Evolutionary conservation across 495 filamentous ascomycete species (phyloP).

Genomic region (Hypoxylon trugodes): DNA sequence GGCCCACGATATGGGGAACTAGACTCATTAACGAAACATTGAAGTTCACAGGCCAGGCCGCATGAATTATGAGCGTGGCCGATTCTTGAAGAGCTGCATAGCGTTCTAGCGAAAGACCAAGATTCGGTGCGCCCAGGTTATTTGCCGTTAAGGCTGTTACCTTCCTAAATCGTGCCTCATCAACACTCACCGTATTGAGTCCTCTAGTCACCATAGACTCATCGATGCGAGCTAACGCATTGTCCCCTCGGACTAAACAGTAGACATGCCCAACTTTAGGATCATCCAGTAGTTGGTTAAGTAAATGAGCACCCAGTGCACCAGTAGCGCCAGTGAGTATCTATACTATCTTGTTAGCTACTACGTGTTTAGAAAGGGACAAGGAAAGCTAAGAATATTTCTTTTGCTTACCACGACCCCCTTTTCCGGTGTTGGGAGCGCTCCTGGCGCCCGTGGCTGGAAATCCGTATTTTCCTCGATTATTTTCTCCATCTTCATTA

Average conservation of each 20-base stretch:
- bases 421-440: conserved; percentile 34
- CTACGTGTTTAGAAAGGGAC: neutral
- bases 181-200: conserved; percentile 40
- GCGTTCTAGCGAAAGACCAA: conserved; percentile 52
- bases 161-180: conserved; percentile 28
- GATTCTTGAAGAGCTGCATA: conserved; percentile 50
- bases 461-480: conserved; percentile 62
- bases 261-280: conserved; percentile 56
- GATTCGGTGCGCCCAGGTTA: conserved; percentile 49
- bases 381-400: neutral
- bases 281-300: conserved; percentile 57
- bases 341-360: conserved; percentile 38
- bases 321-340: conserved; percentile 69
- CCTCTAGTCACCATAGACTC: conserved; percentile 48
- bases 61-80: conserved; percentile 64
- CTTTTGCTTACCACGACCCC: conserved; percentile 53
- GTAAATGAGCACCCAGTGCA: conserved; percentile 63
- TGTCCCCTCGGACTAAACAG: conserved; percentile 60
- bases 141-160: conserved; percentile 40
- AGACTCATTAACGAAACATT: conserved; percentile 65
- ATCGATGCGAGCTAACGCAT: conserved; percentile 44
- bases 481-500: conserved; percentile 52
- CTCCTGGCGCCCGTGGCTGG: conserved; percentile 44
- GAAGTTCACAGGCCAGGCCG: conserved; percentile 80
- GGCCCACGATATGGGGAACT: conserved; percentile 63